Evolutionary conservation across 148 eudicot species (phyloP).

Genomic region (Pouteria glomerata): DNA sequence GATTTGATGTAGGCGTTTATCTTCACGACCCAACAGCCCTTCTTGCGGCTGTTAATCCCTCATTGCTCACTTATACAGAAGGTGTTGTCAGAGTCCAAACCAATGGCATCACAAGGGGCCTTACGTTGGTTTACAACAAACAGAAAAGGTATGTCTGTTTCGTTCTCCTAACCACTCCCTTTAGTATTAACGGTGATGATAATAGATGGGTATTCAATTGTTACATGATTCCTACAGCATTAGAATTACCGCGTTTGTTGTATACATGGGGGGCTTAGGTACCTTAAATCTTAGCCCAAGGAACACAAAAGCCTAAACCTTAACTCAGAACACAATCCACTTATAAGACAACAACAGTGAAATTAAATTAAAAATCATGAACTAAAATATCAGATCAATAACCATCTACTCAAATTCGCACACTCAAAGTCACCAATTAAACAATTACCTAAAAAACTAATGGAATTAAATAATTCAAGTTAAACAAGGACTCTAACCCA

Average conservation of each 20-base stretch:
- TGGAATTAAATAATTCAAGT: too few relatives aligned
- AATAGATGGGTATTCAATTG: background rate
- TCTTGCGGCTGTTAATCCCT: constrained; percentile 86
- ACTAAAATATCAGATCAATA: too few relatives aligned
- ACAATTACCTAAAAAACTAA: too few relatives aligned
- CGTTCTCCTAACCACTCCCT: background rate
- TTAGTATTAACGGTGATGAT: background rate
- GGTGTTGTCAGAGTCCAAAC: constrained; percentile 88
- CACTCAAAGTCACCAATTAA: too few relatives aligned
- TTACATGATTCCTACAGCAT: background rate
- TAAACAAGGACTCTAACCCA: too few relatives aligned
- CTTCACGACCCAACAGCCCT: constrained; percentile 89
- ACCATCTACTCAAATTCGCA: too few relatives aligned
- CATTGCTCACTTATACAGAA: constrained; percentile 73
- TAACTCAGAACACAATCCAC: too few relatives aligned
- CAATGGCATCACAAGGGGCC: constrained; percentile 77
- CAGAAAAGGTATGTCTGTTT: constrained; percentile 58
- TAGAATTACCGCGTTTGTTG: background rate
- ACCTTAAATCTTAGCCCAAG: too few relatives aligned
- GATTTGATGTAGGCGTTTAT: constrained; percentile 64
- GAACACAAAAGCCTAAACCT: too few relatives aligned
- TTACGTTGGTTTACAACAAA: constrained; percentile 75
- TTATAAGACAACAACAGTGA: too few relatives aligned
- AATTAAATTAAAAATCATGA: too few relatives aligned
- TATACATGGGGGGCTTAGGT: too few relatives aligned